Base-by-base conservation (phyloP, 2,329 filamentous ascomycete genomes). In the Leptographium galeiforme region DNA sequence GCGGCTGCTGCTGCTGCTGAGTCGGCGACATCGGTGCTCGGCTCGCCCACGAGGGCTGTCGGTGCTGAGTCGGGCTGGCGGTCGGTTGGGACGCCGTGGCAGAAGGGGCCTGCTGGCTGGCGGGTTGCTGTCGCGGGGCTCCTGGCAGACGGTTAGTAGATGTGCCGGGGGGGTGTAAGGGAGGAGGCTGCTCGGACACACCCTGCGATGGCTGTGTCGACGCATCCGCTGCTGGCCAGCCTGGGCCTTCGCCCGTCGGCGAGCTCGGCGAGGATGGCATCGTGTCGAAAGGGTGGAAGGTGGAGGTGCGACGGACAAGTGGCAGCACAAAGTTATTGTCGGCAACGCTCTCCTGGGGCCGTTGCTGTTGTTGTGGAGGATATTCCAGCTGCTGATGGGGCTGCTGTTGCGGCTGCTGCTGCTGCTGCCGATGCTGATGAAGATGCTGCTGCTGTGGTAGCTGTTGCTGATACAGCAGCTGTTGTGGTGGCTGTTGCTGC, bases 281-380 rank as follows among this genome's bases (percentile, higher is more conserved):
- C 6, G 34, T 14, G 44, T 74, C 74, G 63, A 83, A 78, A 10
- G 44, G 12, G 32, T 52, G 52, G 19, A 58, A 52, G 4, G 76
- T 77, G 16, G 79, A 82, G 14, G 71, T 73, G 36, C 77, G 71
- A 47, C 77, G 72, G 55, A 83, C 80, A 1, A 77, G 77, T 4
- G 80, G 79, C 40, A 84, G 76, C 25, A 74, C 67, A 57, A 82
- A 82, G 1, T 76, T 79, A 1, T 36, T 36, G 34, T 36, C 12
- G 34, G 12, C 5, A 8, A 25, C 11, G 10, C 12, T 25, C 7
- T 30, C 14, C 10, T 39, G 57, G 4, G 44, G 47, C 32, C 46
- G 49, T 36, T 51, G 43, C 33, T 43, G 50, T 32, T 19, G 54
- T 14, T 43, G 47, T 32, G 19, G 54, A 10, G 32, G 47, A 34